Base-by-base conservation (phyloP, 495 filamentous ascomycete genomes). In the Penicillium pulvis region DNA sequence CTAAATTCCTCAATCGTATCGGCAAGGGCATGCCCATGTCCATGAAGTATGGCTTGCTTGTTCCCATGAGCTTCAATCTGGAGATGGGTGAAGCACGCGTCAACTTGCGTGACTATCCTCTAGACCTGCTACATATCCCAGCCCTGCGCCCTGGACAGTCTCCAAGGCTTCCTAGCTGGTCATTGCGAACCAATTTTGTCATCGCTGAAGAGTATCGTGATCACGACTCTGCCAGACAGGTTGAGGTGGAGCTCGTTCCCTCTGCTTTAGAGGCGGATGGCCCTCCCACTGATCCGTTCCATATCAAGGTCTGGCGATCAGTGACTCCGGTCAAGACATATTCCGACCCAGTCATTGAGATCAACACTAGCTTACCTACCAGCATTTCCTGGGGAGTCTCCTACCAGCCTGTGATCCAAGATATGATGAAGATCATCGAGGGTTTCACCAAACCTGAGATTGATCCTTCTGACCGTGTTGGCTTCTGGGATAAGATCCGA, bases 351-450 rank as follows among this genome's bases (percentile, higher is more conserved):
- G 81, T 80, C 19, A 79, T 98, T 60, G 90, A 96, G 53, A 96
- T 99, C 66, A 93, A 97, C 68, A 97, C 93, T 5, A 88, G 87
- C 57, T 84, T 90, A 58, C 88, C 95, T 9, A 99, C 94, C 8
- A 86, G 89, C 55, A 93, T 98, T 51, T 97, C 92, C 31, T 99
- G 94, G 94, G 91, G 93, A 41, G 90, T 92, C 56, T 96, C 94
- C 0, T 98, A 98, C 67, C 94, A 99, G 60, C 94, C 94, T 26
- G 95, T 93, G 11, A 97, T 99, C 53, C 94, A 99, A 72, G 94
- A 99, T 66, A 97, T 97, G 90, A 99, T 99, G 94, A 97, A 98
- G 85, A 91, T 95, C 24, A 91, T 99, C 57, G 94, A 99, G 77
- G 89, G 89, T 0, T 97, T 99, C 75, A 96, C 93, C 10, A 99